Evolutionary conservation across 805 yeast genomes (phyloP).

Genomic region (Metschnikowia koreensis): DNA sequence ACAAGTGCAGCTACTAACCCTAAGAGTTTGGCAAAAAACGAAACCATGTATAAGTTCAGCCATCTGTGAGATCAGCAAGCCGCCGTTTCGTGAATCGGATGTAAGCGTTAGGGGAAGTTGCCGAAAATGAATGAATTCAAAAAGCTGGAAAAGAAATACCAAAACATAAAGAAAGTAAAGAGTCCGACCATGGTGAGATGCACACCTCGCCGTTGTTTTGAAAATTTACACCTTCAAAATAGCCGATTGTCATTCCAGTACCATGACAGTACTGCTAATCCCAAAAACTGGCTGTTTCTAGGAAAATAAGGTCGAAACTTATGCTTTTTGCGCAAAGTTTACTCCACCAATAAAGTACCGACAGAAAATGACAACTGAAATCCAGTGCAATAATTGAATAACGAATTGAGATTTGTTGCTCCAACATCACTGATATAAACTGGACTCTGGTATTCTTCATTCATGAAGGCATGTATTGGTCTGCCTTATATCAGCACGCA

Average conservation of each 20-base stretch:
- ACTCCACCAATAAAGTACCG: conserved; percentile 61
- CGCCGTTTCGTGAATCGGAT: conserved; percentile 39
- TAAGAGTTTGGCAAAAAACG: conserved; percentile 51
- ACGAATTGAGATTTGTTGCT: conserved; percentile 80
- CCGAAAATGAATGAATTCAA: conserved; percentile 40
- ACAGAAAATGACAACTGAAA: conserved; percentile 75
- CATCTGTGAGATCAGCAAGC: conserved; percentile 37
- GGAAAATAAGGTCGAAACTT: conserved; percentile 53
- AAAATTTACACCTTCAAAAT: conserved; percentile 72
- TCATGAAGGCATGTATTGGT: conserved; percentile 63
- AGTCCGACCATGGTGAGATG: conserved; percentile 70
- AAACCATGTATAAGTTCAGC: conserved; percentile 44
- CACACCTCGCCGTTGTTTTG: conserved; percentile 56
- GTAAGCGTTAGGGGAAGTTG: conserved; percentile 33
- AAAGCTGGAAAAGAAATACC: conserved; percentile 42
- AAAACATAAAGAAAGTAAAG: conserved; percentile 65
- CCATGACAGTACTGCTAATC: conserved; percentile 42
- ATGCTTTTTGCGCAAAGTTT: conserved; percentile 55
- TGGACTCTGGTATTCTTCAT: conserved; percentile 38
- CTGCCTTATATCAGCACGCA: conserved; percentile 78
- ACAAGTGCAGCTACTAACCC: conserved; percentile 72
- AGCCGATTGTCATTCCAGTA: conserved; percentile 64
- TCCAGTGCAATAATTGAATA: conserved; percentile 76
- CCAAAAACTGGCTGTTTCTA: conserved; percentile 42
- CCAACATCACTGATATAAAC: conserved; percentile 85